A percentile compares a stretch with the other conserved stretches of the same genome.
phyloP scores from a whole-genome alignment of 164 flowering plant genomes.

The Stephania yunnanensis region DNA sequence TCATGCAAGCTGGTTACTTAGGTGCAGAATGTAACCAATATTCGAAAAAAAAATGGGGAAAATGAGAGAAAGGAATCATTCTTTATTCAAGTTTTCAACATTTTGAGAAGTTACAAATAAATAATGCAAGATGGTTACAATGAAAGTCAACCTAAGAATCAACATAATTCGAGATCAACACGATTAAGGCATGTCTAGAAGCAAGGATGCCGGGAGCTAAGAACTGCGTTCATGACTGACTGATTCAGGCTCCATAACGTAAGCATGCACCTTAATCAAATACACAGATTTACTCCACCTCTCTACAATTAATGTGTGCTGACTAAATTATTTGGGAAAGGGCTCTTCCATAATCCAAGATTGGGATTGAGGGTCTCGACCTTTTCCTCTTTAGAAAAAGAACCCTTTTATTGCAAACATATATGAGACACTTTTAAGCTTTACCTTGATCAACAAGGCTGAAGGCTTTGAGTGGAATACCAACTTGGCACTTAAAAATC shows the following conservation, averaged over 20 bases:
- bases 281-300: neutral
- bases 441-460: neutral
- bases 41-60: neutral
- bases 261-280: neutral
- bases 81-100: neutral
- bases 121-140: neutral
- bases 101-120: neutral
- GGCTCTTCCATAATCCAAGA: neutral
- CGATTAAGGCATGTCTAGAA: too few relatives aligned
- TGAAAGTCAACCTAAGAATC: neutral
- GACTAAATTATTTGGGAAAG: neutral
- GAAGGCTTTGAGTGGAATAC: neutral
- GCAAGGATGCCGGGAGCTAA: too few relatives aligned
- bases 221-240: too few relatives aligned
- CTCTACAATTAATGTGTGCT: neutral
- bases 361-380: neutral
- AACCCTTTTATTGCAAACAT: too few relatives aligned
- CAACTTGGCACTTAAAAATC: neutral
- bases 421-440: neutral
- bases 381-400: too few relatives aligned
- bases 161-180: too few relatives aligned
- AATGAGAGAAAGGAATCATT: neutral
- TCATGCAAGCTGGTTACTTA: neutral
- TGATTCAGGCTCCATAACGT: neutral
- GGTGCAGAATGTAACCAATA: neutral